Evolutionary conservation across 1,284 basidiomycete species (phyloP).

Genomic region (Ceratobasidium sp.): DNA sequence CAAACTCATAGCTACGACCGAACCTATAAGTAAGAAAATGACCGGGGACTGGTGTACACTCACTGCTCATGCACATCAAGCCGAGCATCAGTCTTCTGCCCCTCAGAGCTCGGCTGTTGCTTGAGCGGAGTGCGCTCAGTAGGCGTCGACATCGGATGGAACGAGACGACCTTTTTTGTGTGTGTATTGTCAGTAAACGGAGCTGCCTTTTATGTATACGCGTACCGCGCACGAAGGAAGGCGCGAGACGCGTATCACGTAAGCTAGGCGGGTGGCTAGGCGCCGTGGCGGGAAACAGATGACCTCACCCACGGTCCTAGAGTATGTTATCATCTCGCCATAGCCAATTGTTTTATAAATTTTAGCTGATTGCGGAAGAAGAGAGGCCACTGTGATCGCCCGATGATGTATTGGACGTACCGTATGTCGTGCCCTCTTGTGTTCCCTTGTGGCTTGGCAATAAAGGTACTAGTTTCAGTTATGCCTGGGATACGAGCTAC

Average conservation of each 20-base stretch:
- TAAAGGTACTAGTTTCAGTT: too few relatives aligned
- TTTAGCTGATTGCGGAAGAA: too few relatives aligned
- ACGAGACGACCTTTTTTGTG: neutral
- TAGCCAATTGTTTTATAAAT: too few relatives aligned
- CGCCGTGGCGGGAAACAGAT: neutral
- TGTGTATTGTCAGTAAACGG: neutral
- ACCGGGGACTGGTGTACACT: too few relatives aligned
- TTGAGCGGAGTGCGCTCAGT: slow-evolving; percentile 26
- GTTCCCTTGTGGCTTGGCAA: too few relatives aligned
- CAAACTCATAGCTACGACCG: slow-evolving; percentile 84
- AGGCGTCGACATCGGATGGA: neutral
- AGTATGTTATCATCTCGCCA: too few relatives aligned
- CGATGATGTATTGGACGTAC: too few relatives aligned
- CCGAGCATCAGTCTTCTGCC: slow-evolving; percentile 14
- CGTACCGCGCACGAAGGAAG: slow-evolving; percentile 31
- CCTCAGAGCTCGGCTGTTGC: slow-evolving; percentile 11
- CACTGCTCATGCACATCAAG: slow-evolving; percentile 26
- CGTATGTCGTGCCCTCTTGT: too few relatives aligned
- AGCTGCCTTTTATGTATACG: slow-evolving; percentile 9
- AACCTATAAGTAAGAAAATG: neutral
- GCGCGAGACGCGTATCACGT: slow-evolving; percentile 19
- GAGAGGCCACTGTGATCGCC: too few relatives aligned
- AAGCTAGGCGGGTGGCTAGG: neutral
- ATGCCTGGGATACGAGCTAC: too few relatives aligned
- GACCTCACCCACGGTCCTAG: too few relatives aligned